Base-by-base conservation (phyloP, 2,329 filamentous ascomycete genomes). In the Penicillium polonicum region DNA sequence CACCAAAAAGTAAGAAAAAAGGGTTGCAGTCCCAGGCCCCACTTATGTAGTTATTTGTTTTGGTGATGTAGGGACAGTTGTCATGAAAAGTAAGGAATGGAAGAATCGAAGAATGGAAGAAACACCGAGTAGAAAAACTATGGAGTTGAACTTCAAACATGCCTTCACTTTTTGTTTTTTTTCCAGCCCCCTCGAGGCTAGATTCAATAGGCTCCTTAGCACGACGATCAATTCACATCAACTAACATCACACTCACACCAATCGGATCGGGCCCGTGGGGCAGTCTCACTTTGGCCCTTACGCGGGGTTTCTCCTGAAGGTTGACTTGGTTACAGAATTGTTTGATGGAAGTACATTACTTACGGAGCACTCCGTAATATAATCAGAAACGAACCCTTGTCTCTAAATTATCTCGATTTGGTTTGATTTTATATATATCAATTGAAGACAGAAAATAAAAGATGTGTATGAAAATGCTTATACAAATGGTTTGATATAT, bases 1-100 rank as follows among this genome's bases (percentile, higher is more conserved):
- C 45, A 29, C 19, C 23, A 31, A 27, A 27, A 33, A 5, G 7
- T 31, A 3, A 36, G 12, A 19, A 45, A 12, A 45, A 58, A 23
- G 38, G 29, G 23, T 33, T 49, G 43, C 35, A 27, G 35, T 42
- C n/a, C 33, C 36, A 45, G 27, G 45, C 43, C 46, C 41, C 52
- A 51, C 57, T 57, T 31, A 42, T 48, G 25, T 39, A 35, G 46
- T 56, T 58, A n/a, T 55, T 58, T 58, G 44, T 55, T 51, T 55
- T 38, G 33, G 19, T 29, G 29, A 33, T 9, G 27, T 31, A 49
- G 27, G 12, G 10, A 39, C 21, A 7, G 41, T 51, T 45, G 39
- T 13, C 12, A 39, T 33, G 41, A 43, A 29, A 57, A n/a, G 27
- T 36, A 25, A 43, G 48, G 56, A 65, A 52, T 55, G 33, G 49